Conservation (phyloP, 441 rosid genomes). For the Brassica balearica region DNA sequence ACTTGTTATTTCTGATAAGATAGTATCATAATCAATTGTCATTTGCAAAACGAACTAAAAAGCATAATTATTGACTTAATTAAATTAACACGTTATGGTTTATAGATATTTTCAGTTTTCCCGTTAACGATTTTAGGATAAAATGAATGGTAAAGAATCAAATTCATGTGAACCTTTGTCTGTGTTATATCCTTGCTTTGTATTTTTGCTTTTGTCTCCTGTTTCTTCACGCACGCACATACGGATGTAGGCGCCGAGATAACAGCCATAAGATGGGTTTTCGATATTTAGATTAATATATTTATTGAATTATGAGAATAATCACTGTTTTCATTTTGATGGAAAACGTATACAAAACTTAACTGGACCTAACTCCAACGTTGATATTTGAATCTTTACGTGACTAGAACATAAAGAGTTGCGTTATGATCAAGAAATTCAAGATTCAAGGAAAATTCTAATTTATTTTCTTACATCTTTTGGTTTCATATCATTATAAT, state of each 20-base stretch:
- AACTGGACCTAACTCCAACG: conserved; percentile 41
- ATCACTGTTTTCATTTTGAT: conserved; percentile 27
- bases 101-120: too few species aligned
- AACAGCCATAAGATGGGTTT: conserved; percentile 24
- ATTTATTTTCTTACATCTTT: not conserved
- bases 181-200: conserved; percentile 24
- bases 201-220: conserved; percentile 6
- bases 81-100: too few species aligned
- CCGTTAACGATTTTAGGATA: too few species aligned
- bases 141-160: too few species aligned
- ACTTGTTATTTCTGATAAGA: not conserved
- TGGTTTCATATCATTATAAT: not conserved
- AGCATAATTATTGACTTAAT: too few species aligned
- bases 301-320: conserved; percentile 21
- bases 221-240: conserved; percentile 32
- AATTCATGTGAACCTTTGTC: conserved; percentile 25
- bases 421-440: conserved; percentile 39
- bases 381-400: conserved; percentile 31
- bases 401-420: conserved; percentile 29
- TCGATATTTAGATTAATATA: not conserved
- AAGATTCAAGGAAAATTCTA: conserved; percentile 10
- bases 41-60: too few species aligned
- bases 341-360: conserved; percentile 39
- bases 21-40: too few species aligned
- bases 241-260: conserved; percentile 22